Percentiles rank a stretch among this genome's conserved stretches.
These are phyloP conservation scores for Nepenthes alata DNA, from an alignment of 179 eudicot species.

Conservation along the genomic window DNA sequence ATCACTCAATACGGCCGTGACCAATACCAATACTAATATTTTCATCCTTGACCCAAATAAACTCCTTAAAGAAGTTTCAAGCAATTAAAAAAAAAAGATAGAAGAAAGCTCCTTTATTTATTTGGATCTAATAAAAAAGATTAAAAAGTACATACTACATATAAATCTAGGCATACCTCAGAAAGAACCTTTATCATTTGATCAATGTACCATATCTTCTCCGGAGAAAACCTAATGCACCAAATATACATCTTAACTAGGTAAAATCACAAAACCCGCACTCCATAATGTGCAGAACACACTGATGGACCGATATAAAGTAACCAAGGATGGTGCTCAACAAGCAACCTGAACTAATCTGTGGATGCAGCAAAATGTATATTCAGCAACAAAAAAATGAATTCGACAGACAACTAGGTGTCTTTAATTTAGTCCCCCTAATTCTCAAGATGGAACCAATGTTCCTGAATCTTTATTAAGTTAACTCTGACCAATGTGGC, in stretches of 20 bases:
- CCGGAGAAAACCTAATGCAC: constrained; percentile 69
- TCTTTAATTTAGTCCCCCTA: background rate
- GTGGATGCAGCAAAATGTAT: background rate
- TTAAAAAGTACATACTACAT: background rate
- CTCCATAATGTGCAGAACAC: background rate
- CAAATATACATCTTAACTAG: constrained; percentile 4
- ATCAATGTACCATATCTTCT: constrained; percentile 94
- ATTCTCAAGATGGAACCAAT: background rate
- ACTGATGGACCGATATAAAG: background rate
- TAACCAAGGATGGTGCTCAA: background rate
- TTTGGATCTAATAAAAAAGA: background rate
- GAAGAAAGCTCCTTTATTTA: too few species aligned
- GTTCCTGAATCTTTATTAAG: background rate
- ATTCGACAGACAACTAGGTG: background rate
- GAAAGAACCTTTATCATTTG: constrained; percentile 97
- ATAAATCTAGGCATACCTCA: constrained; percentile 43
- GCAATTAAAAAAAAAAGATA: too few species aligned
- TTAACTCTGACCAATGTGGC: background rate
- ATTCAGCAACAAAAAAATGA: background rate
- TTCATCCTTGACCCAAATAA: too few species aligned
- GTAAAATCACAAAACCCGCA: background rate
- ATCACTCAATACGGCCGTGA: too few species aligned
- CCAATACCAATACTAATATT: too few species aligned
- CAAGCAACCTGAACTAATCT: background rate
- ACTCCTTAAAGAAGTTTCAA: too few species aligned